Evolutionary conservation across 306 rosid species (phyloP), one percentile per base, ranked within the genome.

Genomic region (Sechiopsis laciniata): DNA sequence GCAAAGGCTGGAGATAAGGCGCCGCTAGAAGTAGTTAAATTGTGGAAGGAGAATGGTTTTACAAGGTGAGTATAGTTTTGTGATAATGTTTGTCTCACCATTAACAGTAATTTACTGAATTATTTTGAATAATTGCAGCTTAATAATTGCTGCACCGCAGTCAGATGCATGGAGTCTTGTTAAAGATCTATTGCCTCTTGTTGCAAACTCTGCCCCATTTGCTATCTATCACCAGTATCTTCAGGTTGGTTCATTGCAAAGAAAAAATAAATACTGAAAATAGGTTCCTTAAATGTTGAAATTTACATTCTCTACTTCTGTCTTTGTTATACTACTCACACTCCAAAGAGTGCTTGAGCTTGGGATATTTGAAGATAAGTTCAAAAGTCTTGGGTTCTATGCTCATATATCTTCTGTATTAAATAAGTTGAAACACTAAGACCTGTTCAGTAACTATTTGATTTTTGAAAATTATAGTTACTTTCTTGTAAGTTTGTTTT

Each of bases 171-270:
- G 96, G 96, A 40, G 77, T 59, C 62, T 89, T 76, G 85, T 85
- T 63, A 84, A 77, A 79, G 89, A 89, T 73, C 80, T 89, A 53
- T 75, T 89, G 78, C 97, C 97, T 19, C 95, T 87, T 60, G 52
- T 90, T 57, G 78, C 98, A 55, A 87, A 86, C 82, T 94, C 98
- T 32, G 97, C 96, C 72, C 92, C 98, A n/a, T 90, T 94, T 86
- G 92, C 89, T 21, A 89, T 90, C 76, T 94, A 89, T 86, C 98
- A 94, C 77, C 98, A 90, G 78, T 89, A 86, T 83, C 87, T 90
- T 82, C 94, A 94, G 97, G 98, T 94, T 3, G 37, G 37, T 32
- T 32, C 37, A 2, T 32, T 32, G 37, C 37, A 57, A 57, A 13
- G 8, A 56, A 3, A 10, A 56, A 56, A 56, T 0, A 56, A 56